phyloP scores from a whole-genome alignment of 1,139 yeast genomes.

The Candida smagusa region DNA sequence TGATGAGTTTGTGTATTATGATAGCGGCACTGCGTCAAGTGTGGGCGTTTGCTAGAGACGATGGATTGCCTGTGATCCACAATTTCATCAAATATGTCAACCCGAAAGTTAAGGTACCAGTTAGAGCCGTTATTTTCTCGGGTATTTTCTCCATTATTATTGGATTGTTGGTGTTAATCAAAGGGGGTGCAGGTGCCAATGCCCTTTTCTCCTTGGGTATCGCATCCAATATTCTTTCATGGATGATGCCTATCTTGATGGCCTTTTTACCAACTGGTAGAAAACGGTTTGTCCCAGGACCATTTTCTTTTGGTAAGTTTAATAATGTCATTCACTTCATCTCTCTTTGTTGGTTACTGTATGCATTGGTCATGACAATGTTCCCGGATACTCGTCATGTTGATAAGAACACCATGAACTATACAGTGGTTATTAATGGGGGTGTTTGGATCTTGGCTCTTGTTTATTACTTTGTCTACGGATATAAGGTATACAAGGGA shows the following conservation, averaged over 20 bases:
- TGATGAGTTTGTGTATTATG: conserved; percentile 61
- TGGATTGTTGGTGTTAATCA: conserved; percentile 31
- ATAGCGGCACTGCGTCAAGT: conserved; percentile 51
- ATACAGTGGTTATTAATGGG: conserved; percentile 32
- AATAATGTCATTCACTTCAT: conserved; percentile 22
- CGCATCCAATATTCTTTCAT: conserved; percentile 41
- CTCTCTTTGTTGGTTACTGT: conserved; percentile 26
- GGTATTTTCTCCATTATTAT: conserved; percentile 24
- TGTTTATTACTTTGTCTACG: conserved; percentile 24
- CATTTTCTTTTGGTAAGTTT: conserved; percentile 28
- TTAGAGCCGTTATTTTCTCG: conserved; percentile 32
- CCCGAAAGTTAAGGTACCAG: conserved; percentile 24
- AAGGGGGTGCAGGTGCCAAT: conserved; percentile 32
- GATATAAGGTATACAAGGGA: conserved; percentile 24
- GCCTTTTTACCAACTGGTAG: conserved; percentile 41
- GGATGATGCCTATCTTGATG: conserved; percentile 42
- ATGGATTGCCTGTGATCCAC: conserved; percentile 43
- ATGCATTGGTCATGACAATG: conserved; percentile 37
- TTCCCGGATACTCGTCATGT: conserved; percentile 32
- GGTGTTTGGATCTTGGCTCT: conserved; percentile 33
- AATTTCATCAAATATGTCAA: conserved; percentile 27
- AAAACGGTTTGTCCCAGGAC: conserved; percentile 27
- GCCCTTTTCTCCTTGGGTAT: conserved; percentile 52
- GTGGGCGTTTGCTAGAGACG: conserved; percentile 54
- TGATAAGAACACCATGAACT: conserved; percentile 32